Base-by-base conservation (phyloP, 495 filamentous ascomycete genomes). In the Podospora sp. region DNA sequence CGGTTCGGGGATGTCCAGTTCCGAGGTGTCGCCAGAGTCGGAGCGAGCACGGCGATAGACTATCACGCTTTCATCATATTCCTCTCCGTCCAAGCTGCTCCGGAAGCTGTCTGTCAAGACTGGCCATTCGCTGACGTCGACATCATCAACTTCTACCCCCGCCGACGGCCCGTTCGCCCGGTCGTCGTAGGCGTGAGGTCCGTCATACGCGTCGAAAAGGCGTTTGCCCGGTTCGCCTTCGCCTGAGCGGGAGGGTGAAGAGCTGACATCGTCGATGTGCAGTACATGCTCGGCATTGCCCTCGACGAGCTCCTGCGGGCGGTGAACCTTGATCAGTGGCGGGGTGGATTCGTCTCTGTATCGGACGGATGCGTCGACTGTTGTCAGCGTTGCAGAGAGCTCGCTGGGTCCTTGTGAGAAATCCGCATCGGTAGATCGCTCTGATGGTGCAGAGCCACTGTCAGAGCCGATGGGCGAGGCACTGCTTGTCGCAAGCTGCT, bases 301-400 rank as follows among this genome's bases (percentile, higher is more conserved):
- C 27, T 53, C 20, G 12, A 67, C 49, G 49, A 9, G 58, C 26
- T 64, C 71, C 22, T 75, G 69, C 1, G 69, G 65, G 8, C 62
- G 55, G 24, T 71, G 71, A 29, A 75, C 65, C 27, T 68, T 69
- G 60, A 75, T 75, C 5, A 65, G 27, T 20, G 73, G 73, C 22
- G 72, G 67, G 3, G 66, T 35, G 29, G 60, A 63, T 20, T 57
- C 60, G 1, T 63, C 52, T 33, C 29, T 35, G 33, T 21, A 20
- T 9, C 63, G 33, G n/a, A 65, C 16, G 14, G 65, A 62, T 16
- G 59, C 57, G 22, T 67, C 33, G 49, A 67, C 20, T 50, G 65
- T 46, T 18, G 65, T 67, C 21, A 57, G 9, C n/a, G 59, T 40
- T 40, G 62, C 65, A 25, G 65, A 62, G 21, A 29, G 58, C 29